Percentiles rank a stretch among this genome's conserved stretches.
Conservation (phyloP, 495 filamentous ascomycete species). For the Penicillium dipodomyicola region DNA sequence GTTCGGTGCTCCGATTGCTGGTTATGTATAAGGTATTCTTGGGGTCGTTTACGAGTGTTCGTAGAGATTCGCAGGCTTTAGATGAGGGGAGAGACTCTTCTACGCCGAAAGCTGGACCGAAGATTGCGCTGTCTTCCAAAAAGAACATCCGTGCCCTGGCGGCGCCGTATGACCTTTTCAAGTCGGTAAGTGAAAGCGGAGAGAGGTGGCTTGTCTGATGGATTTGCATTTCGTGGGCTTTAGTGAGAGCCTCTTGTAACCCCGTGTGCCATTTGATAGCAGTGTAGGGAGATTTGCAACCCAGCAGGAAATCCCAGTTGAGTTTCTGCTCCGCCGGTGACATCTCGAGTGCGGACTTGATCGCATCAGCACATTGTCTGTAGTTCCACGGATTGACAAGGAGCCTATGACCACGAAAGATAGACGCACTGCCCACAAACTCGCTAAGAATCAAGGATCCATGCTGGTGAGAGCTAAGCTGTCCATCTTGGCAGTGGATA, state of each 20-base stretch:
- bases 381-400: slow-evolving; percentile 93
- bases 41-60: slow-evolving; percentile 63
- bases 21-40: slow-evolving; percentile 81
- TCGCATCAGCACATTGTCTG: slow-evolving; percentile 71
- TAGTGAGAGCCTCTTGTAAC: slow-evolving; percentile 57
- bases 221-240: slow-evolving; percentile 63
- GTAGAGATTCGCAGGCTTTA: slow-evolving; percentile 64
- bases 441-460: slow-evolving; percentile 88
- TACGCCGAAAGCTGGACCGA: slow-evolving; percentile 57
- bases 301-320: slow-evolving; percentile 69
- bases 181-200: slow-evolving; percentile 58
- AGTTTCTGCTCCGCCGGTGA: slow-evolving; percentile 60
- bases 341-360: slow-evolving; percentile 76
- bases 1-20: slow-evolving; percentile 72
- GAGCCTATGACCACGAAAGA: slow-evolving; percentile 67
- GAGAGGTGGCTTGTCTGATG: slow-evolving; percentile 71
- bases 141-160: slow-evolving; percentile 68
- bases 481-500: slow-evolving; percentile 80
- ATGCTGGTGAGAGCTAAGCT: slow-evolving; percentile 61
- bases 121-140: slow-evolving; percentile 77
- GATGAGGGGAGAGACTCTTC: slow-evolving; percentile 40
- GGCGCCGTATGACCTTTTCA: slow-evolving; percentile 59
- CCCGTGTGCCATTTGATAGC: slow-evolving; percentile 70
- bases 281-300: slow-evolving; percentile 67
- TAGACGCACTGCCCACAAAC: slow-evolving; percentile 83